Percentiles rank a stretch among this genome's conserved stretches.
Evolutionary conservation across 148 eudicot genomes (phyloP).

Genomic region (Chenopodium suecicum): DNA sequence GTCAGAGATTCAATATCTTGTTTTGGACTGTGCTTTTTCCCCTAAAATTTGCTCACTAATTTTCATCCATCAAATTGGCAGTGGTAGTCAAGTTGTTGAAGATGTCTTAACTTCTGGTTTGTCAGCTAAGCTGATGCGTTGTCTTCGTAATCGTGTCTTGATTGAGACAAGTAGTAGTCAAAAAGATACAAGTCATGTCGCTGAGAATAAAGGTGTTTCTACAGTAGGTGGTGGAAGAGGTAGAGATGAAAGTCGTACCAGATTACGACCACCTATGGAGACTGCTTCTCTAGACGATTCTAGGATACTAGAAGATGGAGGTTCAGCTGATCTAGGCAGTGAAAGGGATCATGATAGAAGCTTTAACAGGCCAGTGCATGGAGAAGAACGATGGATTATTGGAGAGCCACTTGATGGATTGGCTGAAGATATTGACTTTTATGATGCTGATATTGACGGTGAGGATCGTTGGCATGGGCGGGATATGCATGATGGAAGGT

Average conservation of each 20-base stretch:
- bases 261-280: conserved; percentile 54
- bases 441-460: conserved; percentile 47
- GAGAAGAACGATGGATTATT: conserved; percentile 42
- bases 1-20: conserved; percentile 12
- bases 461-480: conserved; percentile 47
- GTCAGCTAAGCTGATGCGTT: conserved; percentile 88
- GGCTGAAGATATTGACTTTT: conserved; percentile 34
- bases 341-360: conserved; percentile 52
- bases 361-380: conserved; percentile 30
- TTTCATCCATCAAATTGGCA: conserved; percentile 32
- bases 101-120: conserved; percentile 88
- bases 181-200: conserved; percentile 48
- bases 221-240: conserved; percentile 40
- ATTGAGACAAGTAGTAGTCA: conserved; percentile 58
- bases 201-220: conserved; percentile 53
- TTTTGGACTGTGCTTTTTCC: not conserved
- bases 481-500: conserved; percentile 54
- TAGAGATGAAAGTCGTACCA: conserved; percentile 71
- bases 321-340: conserved; percentile 39
- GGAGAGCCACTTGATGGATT: conserved; percentile 45
- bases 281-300: conserved; percentile 54
- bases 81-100: conserved; percentile 89
- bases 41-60: not conserved
- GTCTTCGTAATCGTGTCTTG: conserved; percentile 69
- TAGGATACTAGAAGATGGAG: conserved; percentile 50